Conservation (phyloP, 1,284 basidiomycete genomes). For the Exobasidium rhododendri region DNA sequence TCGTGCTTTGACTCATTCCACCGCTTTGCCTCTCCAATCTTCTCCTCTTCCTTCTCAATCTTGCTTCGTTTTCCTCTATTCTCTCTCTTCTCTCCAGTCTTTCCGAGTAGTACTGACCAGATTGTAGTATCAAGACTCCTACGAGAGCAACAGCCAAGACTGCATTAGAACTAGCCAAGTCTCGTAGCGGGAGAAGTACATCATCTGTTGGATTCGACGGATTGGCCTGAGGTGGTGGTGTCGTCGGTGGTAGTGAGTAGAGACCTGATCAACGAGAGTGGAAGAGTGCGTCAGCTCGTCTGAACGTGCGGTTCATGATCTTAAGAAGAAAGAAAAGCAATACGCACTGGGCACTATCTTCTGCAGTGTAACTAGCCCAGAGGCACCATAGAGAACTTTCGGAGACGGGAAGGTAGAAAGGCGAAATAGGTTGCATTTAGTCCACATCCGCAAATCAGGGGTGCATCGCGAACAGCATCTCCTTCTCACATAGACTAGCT, state of each 20-base stretch:
- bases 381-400: constrained; percentile 50
- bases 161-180: constrained; percentile 48
- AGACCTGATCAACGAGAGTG: constrained; percentile 19
- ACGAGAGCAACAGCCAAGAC: constrained; percentile 49
- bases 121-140: constrained; percentile 49
- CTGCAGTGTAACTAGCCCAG: constrained; percentile 42
- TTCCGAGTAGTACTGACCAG: constrained; percentile 54
- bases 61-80: constrained; percentile 51
- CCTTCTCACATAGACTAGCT: constrained; percentile 49
- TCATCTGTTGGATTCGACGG: constrained; percentile 15
- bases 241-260: constrained; percentile 22
- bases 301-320: not conserved
- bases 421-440: no score
- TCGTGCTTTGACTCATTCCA: no score
- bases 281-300: no score
- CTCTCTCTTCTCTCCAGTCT: constrained; percentile 50
- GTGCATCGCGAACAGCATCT: no score
- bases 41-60: constrained; percentile 30
- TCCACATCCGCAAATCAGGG: no score
- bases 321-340: not conserved
- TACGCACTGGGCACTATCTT: constrained; percentile 44
- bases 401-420: not conserved
- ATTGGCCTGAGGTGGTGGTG: constrained; percentile 19
- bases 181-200: constrained; percentile 33
- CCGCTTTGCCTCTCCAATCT: constrained; percentile 10